Conservation (phyloP, 495 filamentous ascomycete species). For the Talaromyces proteolyticus region DNA sequence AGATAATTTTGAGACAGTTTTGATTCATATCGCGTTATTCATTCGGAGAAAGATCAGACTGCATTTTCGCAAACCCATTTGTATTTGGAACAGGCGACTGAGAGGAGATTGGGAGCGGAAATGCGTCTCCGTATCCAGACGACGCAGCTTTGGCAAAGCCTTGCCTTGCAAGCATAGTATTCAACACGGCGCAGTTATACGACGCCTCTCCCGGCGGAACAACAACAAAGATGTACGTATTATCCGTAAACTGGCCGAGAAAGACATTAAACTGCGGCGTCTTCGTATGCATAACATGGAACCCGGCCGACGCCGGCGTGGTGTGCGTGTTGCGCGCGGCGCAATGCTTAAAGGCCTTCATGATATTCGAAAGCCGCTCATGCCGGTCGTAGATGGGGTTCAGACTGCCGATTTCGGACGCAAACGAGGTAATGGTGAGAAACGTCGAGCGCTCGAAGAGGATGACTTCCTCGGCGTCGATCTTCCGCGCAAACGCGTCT, state of each 20-base stretch:
- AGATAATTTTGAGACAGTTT: not conserved
- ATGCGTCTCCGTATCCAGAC: slow-evolving; percentile 33
- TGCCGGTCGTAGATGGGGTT: slow-evolving; percentile 91
- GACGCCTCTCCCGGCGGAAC: slow-evolving; percentile 82
- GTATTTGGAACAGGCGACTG: not conserved
- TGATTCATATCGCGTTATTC: not conserved
- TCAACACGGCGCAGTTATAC: slow-evolving; percentile 83
- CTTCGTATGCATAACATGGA: slow-evolving; percentile 62
- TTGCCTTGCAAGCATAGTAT: slow-evolving; percentile 76
- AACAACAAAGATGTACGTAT: slow-evolving; percentile 90
- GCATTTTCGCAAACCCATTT: not conserved
- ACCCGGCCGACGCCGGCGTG: slow-evolving; percentile 48
- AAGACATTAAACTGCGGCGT: slow-evolving; percentile 82
- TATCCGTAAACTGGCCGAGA: slow-evolving; percentile 86
- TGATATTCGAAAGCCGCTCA: slow-evolving; percentile 90
- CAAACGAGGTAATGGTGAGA: slow-evolving; percentile 83
- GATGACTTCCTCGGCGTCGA: slow-evolving; percentile 89
- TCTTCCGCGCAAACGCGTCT: slow-evolving; percentile 65
- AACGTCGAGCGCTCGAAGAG: slow-evolving; percentile 96
- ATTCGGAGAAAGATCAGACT: no score
- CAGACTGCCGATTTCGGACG: slow-evolving; percentile 59
- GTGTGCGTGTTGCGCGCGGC: slow-evolving; percentile 53
- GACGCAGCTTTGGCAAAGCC: slow-evolving; percentile 57
- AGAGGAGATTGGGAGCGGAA: slow-evolving; percentile 30
- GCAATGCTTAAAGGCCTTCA: slow-evolving; percentile 93